A percentile compares a stretch with the other conserved stretches of the same genome.
phyloP scores from a whole-genome alignment of 129 eudicot genomes.

The Flaveria brownii region DNA sequence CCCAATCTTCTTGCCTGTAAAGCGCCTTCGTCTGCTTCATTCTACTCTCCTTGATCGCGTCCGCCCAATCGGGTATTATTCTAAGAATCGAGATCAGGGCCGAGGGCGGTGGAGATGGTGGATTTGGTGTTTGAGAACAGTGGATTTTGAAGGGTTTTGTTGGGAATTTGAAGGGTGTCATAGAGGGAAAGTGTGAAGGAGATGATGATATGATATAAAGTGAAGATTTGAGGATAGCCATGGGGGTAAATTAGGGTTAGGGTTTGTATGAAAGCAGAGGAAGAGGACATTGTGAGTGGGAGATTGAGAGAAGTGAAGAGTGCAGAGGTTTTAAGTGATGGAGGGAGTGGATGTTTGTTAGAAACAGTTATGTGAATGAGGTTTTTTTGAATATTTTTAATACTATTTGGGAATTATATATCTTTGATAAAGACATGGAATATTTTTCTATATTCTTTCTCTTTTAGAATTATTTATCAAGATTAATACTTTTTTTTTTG shows the following conservation, averaged over 20 bases:
- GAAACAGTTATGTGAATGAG: slow-evolving; percentile 71
- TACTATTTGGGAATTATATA: not conserved
- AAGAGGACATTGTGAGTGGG: slow-evolving; percentile 45
- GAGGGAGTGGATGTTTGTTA: slow-evolving; percentile 59
- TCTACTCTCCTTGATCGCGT: slow-evolving; percentile 63
- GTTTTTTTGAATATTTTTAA: slow-evolving; percentile 43
- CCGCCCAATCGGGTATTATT: slow-evolving; percentile 84
- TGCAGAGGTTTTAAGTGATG: slow-evolving; percentile 29
- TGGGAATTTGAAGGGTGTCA: slow-evolving; percentile 38
- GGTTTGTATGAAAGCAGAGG: slow-evolving; percentile 34
- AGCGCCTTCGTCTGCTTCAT: slow-evolving; percentile 56
- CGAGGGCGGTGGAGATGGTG: slow-evolving; percentile 34
- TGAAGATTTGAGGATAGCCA: slow-evolving; percentile 47
- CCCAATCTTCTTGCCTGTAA: slow-evolving; percentile 77
- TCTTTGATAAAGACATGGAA: slow-evolving; percentile 18
- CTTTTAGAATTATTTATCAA: not conserved
- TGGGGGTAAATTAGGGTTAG: slow-evolving; percentile 45
- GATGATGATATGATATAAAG: slow-evolving; percentile 36
- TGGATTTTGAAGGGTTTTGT: slow-evolving; percentile 49
- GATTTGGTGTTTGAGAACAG: slow-evolving; percentile 48
- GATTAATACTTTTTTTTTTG: not conserved
- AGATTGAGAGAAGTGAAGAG: slow-evolving; percentile 29
- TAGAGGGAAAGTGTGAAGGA: slow-evolving; percentile 44
- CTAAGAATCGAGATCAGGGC: slow-evolving; percentile 52
- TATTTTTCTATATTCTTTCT: not conserved